Conservation (phyloP, 306 rosid genomes). For the Vigna unguiculata region DNA sequence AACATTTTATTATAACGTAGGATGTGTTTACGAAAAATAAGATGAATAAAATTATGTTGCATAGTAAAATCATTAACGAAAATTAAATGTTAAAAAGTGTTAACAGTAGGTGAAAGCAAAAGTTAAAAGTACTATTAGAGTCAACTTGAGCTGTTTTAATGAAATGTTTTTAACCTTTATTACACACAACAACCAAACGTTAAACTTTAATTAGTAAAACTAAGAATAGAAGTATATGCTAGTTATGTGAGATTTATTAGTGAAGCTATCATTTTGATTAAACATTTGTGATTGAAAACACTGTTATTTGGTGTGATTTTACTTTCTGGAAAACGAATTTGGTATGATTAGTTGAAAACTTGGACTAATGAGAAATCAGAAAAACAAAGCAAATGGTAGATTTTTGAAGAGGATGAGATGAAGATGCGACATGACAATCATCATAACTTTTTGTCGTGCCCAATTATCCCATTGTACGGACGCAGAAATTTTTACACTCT, state of each 20-base stretch:
- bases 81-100: no score
- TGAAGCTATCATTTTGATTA: background rate
- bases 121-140: background rate
- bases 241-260: background rate
- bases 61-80: no score
- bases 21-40: no score
- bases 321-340: conserved; percentile 20
- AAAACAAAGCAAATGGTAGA: background rate
- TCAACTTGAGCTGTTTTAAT: background rate
- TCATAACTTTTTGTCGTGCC: background rate
- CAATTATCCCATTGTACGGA: conserved; percentile 16
- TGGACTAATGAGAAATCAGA: background rate
- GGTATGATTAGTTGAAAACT: conserved; percentile 31
- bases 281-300: background rate
- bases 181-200: background rate
- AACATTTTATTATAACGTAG: no score
- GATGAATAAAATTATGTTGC: no score
- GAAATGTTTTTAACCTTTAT: background rate
- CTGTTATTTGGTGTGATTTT: conserved; percentile 2
- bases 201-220: background rate
- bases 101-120: no score
- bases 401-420: background rate
- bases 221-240: background rate
- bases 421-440: background rate
- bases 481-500: background rate